Evolutionary conservation across 768 basidiomycete genomes (phyloP).

Genomic region (Thelephora ganbajun): DNA sequence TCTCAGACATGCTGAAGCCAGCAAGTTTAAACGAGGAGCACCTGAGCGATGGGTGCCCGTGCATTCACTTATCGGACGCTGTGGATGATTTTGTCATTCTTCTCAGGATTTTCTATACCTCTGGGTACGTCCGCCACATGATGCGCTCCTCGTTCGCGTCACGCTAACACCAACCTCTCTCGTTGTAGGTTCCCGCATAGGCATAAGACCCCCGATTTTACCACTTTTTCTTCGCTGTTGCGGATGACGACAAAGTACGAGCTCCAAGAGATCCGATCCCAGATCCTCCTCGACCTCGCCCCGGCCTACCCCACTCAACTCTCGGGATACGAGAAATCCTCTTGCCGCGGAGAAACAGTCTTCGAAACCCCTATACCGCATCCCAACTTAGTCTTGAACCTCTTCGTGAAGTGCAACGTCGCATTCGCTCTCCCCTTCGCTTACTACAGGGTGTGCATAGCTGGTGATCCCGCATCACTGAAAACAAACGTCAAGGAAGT

Average conservation of each 20-base stretch:
- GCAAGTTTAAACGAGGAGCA: neutral
- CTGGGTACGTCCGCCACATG: neutral
- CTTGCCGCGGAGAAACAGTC: neutral
- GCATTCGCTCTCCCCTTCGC: neutral
- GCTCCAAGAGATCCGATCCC: neutral
- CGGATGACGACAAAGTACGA: neutral
- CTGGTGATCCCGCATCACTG: neutral
- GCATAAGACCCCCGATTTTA: neutral
- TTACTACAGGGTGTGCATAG: neutral
- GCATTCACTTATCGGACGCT: neutral
- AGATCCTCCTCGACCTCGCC: neutral
- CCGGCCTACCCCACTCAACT: neutral
- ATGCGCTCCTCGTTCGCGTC: neutral
- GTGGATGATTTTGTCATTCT: neutral
- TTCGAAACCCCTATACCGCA: neutral
- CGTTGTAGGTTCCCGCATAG: neutral
- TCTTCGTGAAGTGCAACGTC: neutral
- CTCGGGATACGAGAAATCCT: neutral
- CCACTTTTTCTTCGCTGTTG: neutral
- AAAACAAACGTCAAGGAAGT: neutral
- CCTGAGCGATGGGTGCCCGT: neutral
- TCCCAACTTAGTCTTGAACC: neutral
- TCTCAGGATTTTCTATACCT: neutral
- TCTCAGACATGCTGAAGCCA: neutral
- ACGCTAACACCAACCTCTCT: neutral